Conservation (phyloP, 129 eudicot genomes). For the Flaveria bidentis region DNA sequence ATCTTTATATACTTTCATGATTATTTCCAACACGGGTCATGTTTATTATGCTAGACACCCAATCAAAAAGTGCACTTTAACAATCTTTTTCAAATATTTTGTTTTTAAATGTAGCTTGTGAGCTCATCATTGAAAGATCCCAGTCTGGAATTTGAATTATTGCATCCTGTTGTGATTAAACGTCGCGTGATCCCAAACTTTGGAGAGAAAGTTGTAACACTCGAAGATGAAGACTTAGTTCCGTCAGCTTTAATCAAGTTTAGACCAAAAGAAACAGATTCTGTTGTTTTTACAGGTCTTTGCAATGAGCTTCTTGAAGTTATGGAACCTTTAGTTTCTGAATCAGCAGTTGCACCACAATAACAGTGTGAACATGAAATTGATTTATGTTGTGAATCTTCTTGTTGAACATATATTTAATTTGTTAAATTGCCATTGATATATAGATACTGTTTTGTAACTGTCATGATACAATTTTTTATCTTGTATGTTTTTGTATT, state of each 20-base stretch:
- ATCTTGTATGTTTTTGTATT: too few relatives aligned
- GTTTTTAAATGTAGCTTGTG: conserved; percentile 55
- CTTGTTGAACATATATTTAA: conserved; percentile 14
- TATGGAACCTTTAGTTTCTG: conserved; percentile 67
- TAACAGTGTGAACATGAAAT: conserved; percentile 25
- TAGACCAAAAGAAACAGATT: conserved; percentile 78
- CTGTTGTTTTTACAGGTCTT: conserved; percentile 81
- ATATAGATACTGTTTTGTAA: conserved; percentile 14
- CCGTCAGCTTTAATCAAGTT: conserved; percentile 85
- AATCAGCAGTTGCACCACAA: conserved; percentile 44
- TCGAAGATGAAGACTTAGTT: conserved; percentile 84
- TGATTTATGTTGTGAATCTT: not conserved
- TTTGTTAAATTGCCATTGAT: conserved; percentile 12
- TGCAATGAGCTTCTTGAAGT: conserved; percentile 75
- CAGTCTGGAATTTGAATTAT: conserved; percentile 78
- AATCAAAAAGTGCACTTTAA: not conserved
- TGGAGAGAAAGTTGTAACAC: conserved; percentile 58
- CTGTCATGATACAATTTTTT: too few relatives aligned
- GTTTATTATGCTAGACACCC: not conserved
- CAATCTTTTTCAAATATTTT: not conserved
- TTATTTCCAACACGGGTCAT: not conserved
- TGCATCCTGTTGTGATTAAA: conserved; percentile 67
- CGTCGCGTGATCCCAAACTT: conserved; percentile 77
- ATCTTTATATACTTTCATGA: not conserved
- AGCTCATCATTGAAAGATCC: conserved; percentile 86